These are phyloP conservation scores for Podila verticillata DNA, from an alignment of 192 early-diverging fungal species.

Conservation along the genomic window DNA sequence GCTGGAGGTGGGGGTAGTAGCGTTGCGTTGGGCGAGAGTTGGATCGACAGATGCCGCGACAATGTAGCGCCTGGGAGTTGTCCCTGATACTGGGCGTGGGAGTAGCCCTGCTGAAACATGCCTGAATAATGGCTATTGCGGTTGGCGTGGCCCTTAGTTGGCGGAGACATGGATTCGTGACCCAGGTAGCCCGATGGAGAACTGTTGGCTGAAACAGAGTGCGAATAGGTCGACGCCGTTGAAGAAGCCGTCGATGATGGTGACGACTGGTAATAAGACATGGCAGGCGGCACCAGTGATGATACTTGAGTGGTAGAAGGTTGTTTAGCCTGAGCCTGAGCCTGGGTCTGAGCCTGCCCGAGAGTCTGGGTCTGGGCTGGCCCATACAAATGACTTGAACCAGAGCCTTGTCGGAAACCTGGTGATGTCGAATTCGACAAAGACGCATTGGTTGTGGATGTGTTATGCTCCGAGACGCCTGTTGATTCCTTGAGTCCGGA, in stretches of 20 bases:
- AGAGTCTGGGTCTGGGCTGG: background rate
- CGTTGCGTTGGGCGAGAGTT: constrained; percentile 30
- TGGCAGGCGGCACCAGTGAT: background rate
- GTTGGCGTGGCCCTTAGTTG: constrained; percentile 7
- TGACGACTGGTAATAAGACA: background rate
- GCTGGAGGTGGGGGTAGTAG: constrained; percentile 33
- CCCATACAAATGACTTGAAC: background rate
- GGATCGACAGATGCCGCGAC: constrained; percentile 45
- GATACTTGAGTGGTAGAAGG: background rate
- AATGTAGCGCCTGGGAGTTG: constrained; percentile 35
- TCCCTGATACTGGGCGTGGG: constrained; percentile 30
- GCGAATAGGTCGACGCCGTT: background rate
- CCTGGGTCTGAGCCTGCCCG: background rate
- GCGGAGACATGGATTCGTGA: constrained; percentile 10
- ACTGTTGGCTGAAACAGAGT: background rate
- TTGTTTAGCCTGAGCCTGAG: background rate
- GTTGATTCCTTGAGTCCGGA: background rate
- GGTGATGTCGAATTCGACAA: background rate
- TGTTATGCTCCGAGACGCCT: background rate
- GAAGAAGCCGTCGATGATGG: background rate
- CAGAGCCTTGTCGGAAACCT: background rate
- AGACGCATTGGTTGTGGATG: background rate
- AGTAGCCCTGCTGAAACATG: constrained; percentile 44
- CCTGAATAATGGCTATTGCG: constrained; percentile 20
- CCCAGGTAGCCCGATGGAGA: background rate